phyloP scores from a whole-genome alignment of 768 basidiomycete genomes.

The Cytidiella melzeri region DNA sequence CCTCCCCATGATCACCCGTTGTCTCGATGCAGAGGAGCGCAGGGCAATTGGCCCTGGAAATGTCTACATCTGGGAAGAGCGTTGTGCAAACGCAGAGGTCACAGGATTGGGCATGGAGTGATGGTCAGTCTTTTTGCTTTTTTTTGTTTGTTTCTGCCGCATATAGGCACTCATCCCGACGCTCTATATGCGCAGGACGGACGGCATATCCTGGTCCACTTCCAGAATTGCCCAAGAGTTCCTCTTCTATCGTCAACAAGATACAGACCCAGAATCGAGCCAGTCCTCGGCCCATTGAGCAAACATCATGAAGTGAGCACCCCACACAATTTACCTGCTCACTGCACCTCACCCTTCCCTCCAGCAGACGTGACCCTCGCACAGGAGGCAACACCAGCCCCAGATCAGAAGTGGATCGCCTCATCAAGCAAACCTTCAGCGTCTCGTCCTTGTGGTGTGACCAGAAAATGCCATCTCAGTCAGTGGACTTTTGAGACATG shows the following conservation, averaged over 20 bases:
- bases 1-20: constrained; percentile 72
- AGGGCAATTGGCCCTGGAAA: constrained; percentile 60
- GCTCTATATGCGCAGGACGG: constrained; percentile 36
- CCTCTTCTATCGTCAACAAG: constrained; percentile 48
- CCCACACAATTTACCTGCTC: constrained; percentile 11
- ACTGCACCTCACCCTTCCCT: neutral
- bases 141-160: constrained; percentile 3
- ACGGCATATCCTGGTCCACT: constrained; percentile 80
- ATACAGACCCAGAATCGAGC: constrained; percentile 34
- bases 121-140: constrained; percentile 39
- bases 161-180: constrained; percentile 34
- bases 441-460: constrained; percentile 36
- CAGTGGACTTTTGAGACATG: no score
- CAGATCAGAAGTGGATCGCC: constrained; percentile 29
- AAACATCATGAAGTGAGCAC: constrained; percentile 23
- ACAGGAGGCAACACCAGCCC: constrained; percentile 29
- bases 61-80: constrained; percentile 87
- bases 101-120: constrained; percentile 85
- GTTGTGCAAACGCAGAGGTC: constrained; percentile 73
- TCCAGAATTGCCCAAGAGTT: constrained; percentile 59
- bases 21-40: constrained; percentile 79
- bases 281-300: constrained; percentile 66
- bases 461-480: constrained; percentile 51
- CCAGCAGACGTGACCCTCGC: constrained; percentile 36
- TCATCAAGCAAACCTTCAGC: constrained; percentile 52